These are phyloP conservation scores for Candida morakotiae DNA, from an alignment of 805 yeast species.

Conservation along the genomic window DNA sequence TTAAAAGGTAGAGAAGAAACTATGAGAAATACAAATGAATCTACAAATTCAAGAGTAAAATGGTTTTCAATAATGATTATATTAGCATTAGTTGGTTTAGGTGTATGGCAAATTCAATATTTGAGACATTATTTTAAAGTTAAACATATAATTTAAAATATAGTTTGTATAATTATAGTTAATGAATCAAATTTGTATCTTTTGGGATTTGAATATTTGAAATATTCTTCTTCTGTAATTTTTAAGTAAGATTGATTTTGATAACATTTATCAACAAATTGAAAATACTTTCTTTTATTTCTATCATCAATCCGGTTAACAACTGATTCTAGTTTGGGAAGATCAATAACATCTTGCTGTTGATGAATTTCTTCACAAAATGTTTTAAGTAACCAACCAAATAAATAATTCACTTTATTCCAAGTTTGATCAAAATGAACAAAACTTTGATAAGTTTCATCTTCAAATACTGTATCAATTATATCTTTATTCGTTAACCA, in stretches of 20 bases:
- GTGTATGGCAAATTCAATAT: conserved; percentile 90
- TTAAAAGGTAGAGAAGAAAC: conserved; percentile 84
- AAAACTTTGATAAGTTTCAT: conserved; percentile 15
- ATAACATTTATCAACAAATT: conserved; percentile 1
- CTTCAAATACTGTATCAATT: conserved; percentile 13
- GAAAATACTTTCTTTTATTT: neutral
- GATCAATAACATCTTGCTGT: neutral
- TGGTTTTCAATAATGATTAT: conserved; percentile 75
- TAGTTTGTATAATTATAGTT: neutral
- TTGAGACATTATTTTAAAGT: conserved; percentile 89
- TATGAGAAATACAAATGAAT: conserved; percentile 94
- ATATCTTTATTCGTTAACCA: conserved; percentile 6
- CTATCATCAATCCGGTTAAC: conserved; percentile 1
- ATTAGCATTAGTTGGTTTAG: conserved; percentile 67
- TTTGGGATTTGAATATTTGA: neutral
- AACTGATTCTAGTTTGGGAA: neutral
- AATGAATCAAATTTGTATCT: conserved; percentile 3
- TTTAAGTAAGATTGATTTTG: neutral
- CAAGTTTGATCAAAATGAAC: conserved; percentile 20
- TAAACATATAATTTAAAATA: conserved; percentile 63
- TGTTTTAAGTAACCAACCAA: conserved; percentile 19
- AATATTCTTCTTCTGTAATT: conserved; percentile 2
- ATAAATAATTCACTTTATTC: conserved; percentile 20
- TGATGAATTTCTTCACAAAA: neutral
- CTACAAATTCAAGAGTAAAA: conserved; percentile 89